A percentile compares a stretch with the other conserved stretches of the same genome.
phyloP scores from a whole-genome alignment of 768 basidiomycete species.

The Lentinula edodes region DNA sequence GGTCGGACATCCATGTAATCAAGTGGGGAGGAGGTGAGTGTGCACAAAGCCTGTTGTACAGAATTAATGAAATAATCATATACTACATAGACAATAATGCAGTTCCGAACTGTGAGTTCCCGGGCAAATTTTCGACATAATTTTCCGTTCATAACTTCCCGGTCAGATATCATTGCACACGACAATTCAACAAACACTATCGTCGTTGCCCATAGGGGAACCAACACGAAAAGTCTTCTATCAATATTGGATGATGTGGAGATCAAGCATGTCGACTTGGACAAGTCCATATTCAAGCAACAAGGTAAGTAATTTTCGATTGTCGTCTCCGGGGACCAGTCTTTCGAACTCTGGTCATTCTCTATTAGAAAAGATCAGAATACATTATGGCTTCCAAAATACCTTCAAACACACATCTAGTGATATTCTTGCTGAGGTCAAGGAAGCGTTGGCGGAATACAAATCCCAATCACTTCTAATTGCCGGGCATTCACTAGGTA shows the following conservation, averaged over 20 bases:
- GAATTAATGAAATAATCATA: too few relatives aligned
- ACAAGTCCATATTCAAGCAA: background rate
- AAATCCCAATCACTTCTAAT: background rate
- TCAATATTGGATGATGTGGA: background rate
- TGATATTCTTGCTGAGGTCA: background rate
- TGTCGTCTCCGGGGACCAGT: background rate
- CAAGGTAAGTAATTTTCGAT: background rate
- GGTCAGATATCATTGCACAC: constrained; percentile 17
- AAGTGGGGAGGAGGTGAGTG: background rate
- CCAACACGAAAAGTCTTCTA: constrained; percentile 12
- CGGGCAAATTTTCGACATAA: too few relatives aligned
- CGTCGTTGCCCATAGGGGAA: constrained; percentile 24
- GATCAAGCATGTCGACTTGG: background rate
- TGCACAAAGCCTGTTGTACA: too few relatives aligned
- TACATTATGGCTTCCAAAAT: background rate
- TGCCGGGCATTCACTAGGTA: background rate
- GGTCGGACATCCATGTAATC: background rate
- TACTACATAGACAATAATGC: background rate
- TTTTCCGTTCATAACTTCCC: background rate
- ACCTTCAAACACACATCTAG: background rate
- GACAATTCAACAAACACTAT: constrained; percentile 13
- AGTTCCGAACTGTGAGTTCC: background rate
- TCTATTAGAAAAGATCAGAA: background rate
- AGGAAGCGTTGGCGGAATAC: background rate
- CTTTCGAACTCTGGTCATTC: too few relatives aligned